Evolutionary conservation across 2,329 filamentous ascomycete species (phyloP).

Genomic region (Cercospora sp.): DNA sequence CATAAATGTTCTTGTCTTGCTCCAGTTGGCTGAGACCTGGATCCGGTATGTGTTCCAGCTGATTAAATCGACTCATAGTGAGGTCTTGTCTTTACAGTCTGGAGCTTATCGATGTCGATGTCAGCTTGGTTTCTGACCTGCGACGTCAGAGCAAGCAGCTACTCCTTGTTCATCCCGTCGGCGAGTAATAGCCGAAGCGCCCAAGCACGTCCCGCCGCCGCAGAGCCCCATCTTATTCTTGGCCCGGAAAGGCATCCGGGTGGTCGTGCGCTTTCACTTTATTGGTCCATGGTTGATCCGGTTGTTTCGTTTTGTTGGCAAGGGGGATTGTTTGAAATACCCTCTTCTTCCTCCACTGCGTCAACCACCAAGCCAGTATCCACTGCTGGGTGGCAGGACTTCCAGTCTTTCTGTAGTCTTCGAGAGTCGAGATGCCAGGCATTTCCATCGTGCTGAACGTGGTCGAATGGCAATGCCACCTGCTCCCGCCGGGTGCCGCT

Average conservation of each 20-base stretch:
- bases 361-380: background rate
- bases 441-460: background rate
- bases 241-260: background rate
- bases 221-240: conserved; percentile 2
- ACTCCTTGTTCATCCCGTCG: background rate
- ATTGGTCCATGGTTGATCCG: background rate
- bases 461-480: background rate
- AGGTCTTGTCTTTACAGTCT: background rate
- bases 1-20: background rate
- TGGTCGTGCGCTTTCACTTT: background rate
- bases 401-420: background rate
- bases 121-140: background rate
- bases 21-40: background rate
- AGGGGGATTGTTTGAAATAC: background rate
- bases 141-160: background rate
- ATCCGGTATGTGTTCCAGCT: background rate
- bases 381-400: background rate
- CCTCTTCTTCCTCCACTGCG: background rate
- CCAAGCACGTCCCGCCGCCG: background rate
- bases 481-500: background rate
- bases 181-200: background rate
- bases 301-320: background rate
- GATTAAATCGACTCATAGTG: background rate
- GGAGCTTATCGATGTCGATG: background rate
- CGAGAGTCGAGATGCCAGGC: background rate